Evolutionary conservation across 208 protist species (phyloP).

Genomic region (Angomonas desouzai): DNA sequence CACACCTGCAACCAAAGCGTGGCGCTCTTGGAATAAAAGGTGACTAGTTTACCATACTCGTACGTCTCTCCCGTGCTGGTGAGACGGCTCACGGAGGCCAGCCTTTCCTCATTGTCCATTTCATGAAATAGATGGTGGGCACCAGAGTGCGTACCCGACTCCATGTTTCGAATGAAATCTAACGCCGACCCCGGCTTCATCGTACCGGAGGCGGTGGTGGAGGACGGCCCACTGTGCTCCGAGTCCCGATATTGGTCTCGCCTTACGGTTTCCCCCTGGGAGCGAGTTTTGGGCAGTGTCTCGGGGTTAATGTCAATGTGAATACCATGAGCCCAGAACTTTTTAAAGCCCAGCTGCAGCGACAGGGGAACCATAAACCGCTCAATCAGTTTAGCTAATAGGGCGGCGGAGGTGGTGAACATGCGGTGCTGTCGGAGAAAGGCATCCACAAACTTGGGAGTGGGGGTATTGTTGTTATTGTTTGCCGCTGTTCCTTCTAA

Average conservation of each 20-base stretch:
- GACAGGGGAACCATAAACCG: conserved; percentile 49
- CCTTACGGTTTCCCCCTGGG: conserved; percentile 36
- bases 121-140: not conserved
- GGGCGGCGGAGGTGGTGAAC: conserved; percentile 41
- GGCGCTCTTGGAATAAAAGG: conserved; percentile 35
- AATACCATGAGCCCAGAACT: conserved; percentile 45
- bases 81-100: not conserved
- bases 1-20: conserved; percentile 49
- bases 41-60: conserved; percentile 19
- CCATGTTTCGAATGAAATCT: not conserved
- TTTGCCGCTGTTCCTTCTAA: conserved; percentile 12
- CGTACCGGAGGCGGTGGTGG: not conserved
- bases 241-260: not conserved
- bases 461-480: not conserved
- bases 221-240: not conserved
- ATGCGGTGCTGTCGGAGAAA: conserved; percentile 58
- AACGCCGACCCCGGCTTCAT: conserved; percentile 1
- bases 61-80: not conserved
- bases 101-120: not conserved
- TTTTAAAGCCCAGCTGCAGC: conserved; percentile 34
- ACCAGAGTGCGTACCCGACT: not conserved
- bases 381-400: conserved; percentile 59
- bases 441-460: conserved; percentile 21
- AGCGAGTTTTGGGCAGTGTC: conserved; percentile 23
- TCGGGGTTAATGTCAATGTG: conserved; percentile 30